Evolutionary conservation across 192 early-diverging fungal species (phyloP), one percentile per base, ranked within the genome.

Genomic region (Funneliformis mosseae): DNA sequence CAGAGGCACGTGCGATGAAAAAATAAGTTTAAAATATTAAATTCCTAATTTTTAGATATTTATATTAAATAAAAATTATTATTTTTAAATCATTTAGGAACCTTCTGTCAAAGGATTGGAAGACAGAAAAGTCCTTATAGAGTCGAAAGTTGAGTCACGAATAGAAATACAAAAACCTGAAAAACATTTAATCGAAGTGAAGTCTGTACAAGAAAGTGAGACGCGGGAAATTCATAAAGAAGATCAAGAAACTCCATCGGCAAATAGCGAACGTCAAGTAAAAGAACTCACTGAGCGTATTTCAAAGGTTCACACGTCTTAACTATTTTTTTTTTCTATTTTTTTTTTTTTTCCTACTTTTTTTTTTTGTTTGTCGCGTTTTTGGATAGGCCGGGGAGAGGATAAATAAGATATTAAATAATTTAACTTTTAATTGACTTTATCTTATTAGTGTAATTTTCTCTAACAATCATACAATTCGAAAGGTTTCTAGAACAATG

Each of bases 361-460:
- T 55, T 3, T 18, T 33, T 8, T 64, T 64, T 8, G n/a, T 64
- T 64, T 64, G 27, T 25, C 11, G 10, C 11, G 3, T 64, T 67
- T 38, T 67, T 28, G 64, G 64, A 67, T 67, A 33, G 27, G 33
- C 12, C 64, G 64, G 25, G 33, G 64, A 66, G 64, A 67, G 16
- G 25, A 33, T 33, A 67, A 27, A 67, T 55, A 55, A 21, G 50
- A 61, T 33, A 18, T 67, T 14, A 67, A 38, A 18, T 6, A 28
- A 67, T 14, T 66, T 33, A 38, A 33, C n/a, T 23, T 33, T 23
- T 67, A 67, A 67, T 67, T 23, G 16, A 33, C 5, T 64, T 28
- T 67, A 33, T 67, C 11, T 67, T 67, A 25, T 38, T 67, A 67
- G 64, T 67, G 64, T 67, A 33, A 27, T 67, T 67, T 16, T 67